phyloP scores from a whole-genome alignment of 176 grass and related monocot species.

The Zoysia pacifica region DNA sequence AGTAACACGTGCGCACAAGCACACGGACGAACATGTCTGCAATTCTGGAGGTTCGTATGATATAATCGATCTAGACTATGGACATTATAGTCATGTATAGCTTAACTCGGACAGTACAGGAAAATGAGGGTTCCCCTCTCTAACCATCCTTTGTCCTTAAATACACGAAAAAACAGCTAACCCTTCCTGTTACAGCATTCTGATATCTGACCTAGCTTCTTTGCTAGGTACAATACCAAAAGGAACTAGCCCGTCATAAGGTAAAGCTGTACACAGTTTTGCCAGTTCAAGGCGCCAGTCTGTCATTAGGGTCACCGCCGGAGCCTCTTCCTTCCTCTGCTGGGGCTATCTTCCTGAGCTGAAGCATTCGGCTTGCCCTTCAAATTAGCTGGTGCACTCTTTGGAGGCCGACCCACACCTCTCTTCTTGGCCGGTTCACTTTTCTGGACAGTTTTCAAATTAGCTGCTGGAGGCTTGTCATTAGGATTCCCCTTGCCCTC shows the following conservation, averaged over 20 bases:
- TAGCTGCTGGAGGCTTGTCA: neutral
- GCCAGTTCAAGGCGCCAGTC: neutral
- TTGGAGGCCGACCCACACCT: conserved; percentile 53
- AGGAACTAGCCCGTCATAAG: conserved; percentile 18
- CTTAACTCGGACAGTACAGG: conserved; percentile 25
- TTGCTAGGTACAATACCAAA: conserved; percentile 38
- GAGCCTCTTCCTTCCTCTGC: conserved; percentile 45
- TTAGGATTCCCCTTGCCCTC: conserved; percentile 22
- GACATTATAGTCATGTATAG: conserved; percentile 7
- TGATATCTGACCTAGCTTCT: conserved; percentile 20
- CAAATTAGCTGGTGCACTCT: conserved; percentile 24
- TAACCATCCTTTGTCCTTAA: conserved; percentile 21
- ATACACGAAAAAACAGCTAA: conserved; percentile 15
- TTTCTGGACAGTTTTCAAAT: conserved; percentile 14
- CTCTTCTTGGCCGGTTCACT: conserved; percentile 42
- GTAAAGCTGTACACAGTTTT: conserved; percentile 49
- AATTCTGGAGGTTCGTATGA: neutral
- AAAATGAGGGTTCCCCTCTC: conserved; percentile 16
- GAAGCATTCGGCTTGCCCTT: no score
- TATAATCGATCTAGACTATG: neutral
- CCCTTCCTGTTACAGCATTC: conserved; percentile 43
- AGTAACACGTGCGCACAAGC: no score
- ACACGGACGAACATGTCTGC: neutral
- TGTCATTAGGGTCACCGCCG: conserved; percentile 32
- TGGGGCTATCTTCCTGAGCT: conserved; percentile 36